These are phyloP conservation scores for Chaetomium cochliodes DNA, from an alignment of 495 filamentous ascomycete genomes.

Conservation along the genomic window DNA sequence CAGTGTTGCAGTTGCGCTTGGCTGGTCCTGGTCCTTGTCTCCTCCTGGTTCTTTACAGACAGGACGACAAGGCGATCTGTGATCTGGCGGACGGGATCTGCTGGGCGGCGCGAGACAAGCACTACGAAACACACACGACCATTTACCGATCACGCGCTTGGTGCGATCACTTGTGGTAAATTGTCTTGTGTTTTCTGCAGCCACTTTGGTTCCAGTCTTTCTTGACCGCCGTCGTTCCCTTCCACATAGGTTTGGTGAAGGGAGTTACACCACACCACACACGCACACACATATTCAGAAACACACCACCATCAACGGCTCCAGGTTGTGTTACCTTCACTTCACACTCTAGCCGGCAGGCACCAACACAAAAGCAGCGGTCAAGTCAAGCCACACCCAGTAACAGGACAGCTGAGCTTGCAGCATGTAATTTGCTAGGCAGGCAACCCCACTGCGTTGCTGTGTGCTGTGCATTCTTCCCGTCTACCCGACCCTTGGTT, in stretches of 20 bases:
- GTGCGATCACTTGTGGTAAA: not conserved
- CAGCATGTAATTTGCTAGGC: not conserved
- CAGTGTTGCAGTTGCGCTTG: too few relatives aligned
- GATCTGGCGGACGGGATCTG: too few relatives aligned
- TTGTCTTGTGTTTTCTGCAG: not conserved
- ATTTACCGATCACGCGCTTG: not conserved
- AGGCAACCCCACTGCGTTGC: slow-evolving; percentile 1
- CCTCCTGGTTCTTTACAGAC: too few relatives aligned
- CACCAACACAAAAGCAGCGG: not conserved
- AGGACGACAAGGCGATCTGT: too few relatives aligned
- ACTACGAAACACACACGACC: not conserved
- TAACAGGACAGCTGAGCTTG: not conserved
- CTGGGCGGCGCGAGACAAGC: too few relatives aligned
- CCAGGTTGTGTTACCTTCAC: not conserved
- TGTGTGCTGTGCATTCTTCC: slow-evolving; percentile 8
- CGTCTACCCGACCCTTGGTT: slow-evolving; percentile 8
- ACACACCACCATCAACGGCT: not conserved
- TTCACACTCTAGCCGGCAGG: not conserved
- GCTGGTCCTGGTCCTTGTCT: too few relatives aligned
- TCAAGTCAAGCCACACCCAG: not conserved
- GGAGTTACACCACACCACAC: too few relatives aligned
- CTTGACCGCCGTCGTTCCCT: not conserved
- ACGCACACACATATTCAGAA: too few relatives aligned
- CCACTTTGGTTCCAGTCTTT: not conserved
- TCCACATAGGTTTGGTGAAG: not conserved